Percentiles rank a stretch among this genome's conserved stretches.
Conservation (phyloP, 2,329 filamentous ascomycete species). For the Cytospora mali region DNA sequence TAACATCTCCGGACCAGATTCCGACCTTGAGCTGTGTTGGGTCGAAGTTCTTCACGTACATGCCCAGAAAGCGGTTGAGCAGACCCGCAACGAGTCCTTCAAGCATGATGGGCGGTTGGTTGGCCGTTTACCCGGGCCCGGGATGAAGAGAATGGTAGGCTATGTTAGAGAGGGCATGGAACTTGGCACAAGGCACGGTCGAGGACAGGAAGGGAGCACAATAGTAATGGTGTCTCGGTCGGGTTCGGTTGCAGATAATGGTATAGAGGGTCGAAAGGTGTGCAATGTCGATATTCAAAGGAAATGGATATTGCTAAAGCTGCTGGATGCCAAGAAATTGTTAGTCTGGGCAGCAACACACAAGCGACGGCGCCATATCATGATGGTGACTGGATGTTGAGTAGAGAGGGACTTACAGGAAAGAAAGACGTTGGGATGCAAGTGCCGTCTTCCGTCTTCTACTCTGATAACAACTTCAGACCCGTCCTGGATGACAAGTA, state of each 20-base stretch:
- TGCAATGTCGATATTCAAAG: conserved; percentile 10
- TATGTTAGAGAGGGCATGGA: conserved; percentile 22
- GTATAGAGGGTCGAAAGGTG: neutral
- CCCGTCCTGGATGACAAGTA: neutral
- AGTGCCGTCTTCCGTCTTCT: neutral
- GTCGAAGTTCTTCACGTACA: conserved; percentile 99
- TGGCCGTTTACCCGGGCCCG: conserved; percentile 73
- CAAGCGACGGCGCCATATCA: neutral
- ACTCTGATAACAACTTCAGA: neutral
- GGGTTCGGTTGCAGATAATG: neutral
- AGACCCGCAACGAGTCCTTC: conserved; percentile 95
- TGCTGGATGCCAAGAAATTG: neutral
- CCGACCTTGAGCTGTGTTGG: conserved; percentile 96
- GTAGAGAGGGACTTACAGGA: neutral
- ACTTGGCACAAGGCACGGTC: conserved; percentile 11
- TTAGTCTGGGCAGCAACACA: conserved; percentile 14
- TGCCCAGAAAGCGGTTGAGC: conserved; percentile 98
- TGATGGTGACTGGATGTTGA: neutral
- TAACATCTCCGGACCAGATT: conserved; percentile 98
- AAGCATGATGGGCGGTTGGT: conserved; percentile 72
- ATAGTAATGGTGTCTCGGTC: neutral
- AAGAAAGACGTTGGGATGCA: neutral
- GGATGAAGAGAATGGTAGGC: conserved; percentile 34
- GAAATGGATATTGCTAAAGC: conserved; percentile 7
- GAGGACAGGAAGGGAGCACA: neutral